A percentile compares a stretch with the other conserved stretches of the same genome.
Evolutionary conservation across 805 yeast species (phyloP).

Genomic region (Debaryomyces hansenii): DNA sequence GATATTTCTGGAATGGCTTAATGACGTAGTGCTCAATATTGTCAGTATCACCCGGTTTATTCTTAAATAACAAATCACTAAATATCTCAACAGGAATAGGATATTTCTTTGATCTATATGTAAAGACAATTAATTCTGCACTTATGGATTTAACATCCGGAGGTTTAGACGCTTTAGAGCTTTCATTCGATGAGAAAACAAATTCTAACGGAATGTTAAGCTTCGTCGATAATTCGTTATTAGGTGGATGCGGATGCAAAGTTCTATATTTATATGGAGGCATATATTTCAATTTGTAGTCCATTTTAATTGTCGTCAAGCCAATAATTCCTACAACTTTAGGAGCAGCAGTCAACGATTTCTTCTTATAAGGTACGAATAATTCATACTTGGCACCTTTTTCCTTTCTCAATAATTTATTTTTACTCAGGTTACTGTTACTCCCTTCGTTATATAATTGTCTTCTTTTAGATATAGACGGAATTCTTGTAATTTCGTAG

Average conservation of each 20-base stretch:
- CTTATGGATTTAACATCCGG: slow-evolving; percentile 35
- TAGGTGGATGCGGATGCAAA: background rate
- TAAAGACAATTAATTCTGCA: slow-evolving; percentile 36
- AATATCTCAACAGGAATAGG: slow-evolving; percentile 40
- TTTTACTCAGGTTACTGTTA: slow-evolving; percentile 15
- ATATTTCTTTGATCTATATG: slow-evolving; percentile 33
- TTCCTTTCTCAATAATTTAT: slow-evolving; percentile 12
- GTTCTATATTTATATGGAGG: slow-evolving; percentile 31
- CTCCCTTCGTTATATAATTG: slow-evolving; percentile 31
- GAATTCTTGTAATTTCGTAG: slow-evolving; percentile 18
- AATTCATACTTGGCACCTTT: slow-evolving; percentile 30
- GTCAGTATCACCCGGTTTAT: slow-evolving; percentile 27
- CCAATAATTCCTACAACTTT: slow-evolving; percentile 32
- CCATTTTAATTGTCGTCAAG: slow-evolving; percentile 34
- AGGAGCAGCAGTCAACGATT: slow-evolving; percentile 31
- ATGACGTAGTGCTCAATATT: slow-evolving; percentile 33
- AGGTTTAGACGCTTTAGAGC: slow-evolving; percentile 4
- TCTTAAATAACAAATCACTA: slow-evolving; percentile 39
- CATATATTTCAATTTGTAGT: slow-evolving; percentile 27
- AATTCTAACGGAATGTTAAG: slow-evolving; percentile 33
- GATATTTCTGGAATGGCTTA: slow-evolving; percentile 27
- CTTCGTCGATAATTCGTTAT: slow-evolving; percentile 11
- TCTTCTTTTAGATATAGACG: slow-evolving; percentile 20
- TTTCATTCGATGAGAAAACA: slow-evolving; percentile 20
- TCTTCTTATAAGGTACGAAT: slow-evolving; percentile 31